Conservation (phyloP, 371 early-diverging fungal genomes). For the Conidiobolus incongruus region DNA sequence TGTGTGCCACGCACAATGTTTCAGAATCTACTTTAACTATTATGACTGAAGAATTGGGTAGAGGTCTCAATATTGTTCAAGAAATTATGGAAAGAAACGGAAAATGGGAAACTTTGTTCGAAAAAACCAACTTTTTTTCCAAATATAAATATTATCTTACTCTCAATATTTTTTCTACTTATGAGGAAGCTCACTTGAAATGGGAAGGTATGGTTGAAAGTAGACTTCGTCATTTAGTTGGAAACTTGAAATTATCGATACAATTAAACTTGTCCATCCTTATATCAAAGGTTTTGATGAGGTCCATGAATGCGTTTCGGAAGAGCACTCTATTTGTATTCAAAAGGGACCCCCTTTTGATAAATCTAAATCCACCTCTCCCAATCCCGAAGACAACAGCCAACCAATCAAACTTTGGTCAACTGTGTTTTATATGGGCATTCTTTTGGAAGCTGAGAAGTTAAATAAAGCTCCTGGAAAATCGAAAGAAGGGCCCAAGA, state of each 20-base stretch:
- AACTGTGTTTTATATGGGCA: slow-evolving; percentile 76
- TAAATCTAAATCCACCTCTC: slow-evolving; percentile 7
- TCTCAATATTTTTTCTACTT: slow-evolving; percentile 54
- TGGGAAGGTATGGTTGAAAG: slow-evolving; percentile 90
- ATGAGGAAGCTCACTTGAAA: slow-evolving; percentile 45
- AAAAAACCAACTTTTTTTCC: slow-evolving; percentile 73
- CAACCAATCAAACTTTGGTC: slow-evolving; percentile 22
- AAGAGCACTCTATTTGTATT: slow-evolving; percentile 38
- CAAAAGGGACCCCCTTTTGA: too few species aligned
- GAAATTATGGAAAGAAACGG: slow-evolving; percentile 39
- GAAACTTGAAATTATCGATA: slow-evolving; percentile 63
- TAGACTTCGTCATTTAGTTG: slow-evolving; percentile 71
- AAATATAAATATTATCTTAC: slow-evolving; percentile 83
- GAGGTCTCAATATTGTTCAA: slow-evolving; percentile 34
- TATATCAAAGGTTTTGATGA: slow-evolving; percentile 73
- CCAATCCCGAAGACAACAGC: slow-evolving; percentile 10
- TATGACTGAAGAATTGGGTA: slow-evolving; percentile 69
- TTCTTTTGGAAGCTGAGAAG: slow-evolving; percentile 17
- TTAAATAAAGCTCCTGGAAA: not conserved
- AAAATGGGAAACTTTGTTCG: slow-evolving; percentile 58
- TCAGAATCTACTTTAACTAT: slow-evolving; percentile 71
- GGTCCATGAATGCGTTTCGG: slow-evolving; percentile 26
- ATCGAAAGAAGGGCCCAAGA: not conserved
- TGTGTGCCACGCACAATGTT: slow-evolving; percentile 99
- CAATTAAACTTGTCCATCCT: slow-evolving; percentile 68